Evolutionary conservation across 2,329 filamentous ascomycete genomes (phyloP).

Genomic region (Penicillium sp.): DNA sequence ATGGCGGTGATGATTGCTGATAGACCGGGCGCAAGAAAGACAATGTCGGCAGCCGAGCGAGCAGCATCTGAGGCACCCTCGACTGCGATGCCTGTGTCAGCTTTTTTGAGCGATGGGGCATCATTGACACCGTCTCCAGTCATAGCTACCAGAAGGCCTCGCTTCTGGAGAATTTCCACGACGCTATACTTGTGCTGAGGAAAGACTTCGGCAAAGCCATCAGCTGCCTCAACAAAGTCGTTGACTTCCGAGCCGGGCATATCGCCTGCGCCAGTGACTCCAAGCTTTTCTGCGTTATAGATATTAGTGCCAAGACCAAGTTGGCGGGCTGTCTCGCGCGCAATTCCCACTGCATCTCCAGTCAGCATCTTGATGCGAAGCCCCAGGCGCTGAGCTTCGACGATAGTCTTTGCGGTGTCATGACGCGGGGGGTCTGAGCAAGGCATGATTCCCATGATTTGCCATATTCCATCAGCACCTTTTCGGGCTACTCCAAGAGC

Average conservation of each 20-base stretch:
- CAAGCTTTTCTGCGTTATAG: slow-evolving; percentile 89
- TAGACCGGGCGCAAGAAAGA: slow-evolving; percentile 87
- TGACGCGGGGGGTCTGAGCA: slow-evolving; percentile 88
- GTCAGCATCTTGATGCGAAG: slow-evolving; percentile 95
- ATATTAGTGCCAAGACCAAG: slow-evolving; percentile 90
- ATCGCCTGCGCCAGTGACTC: slow-evolving; percentile 83
- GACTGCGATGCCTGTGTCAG: slow-evolving; percentile 93
- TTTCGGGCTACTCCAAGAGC: slow-evolving; percentile 91
- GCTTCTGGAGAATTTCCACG: slow-evolving; percentile 88
- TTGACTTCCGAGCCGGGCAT: slow-evolving; percentile 93
- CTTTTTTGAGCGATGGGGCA: slow-evolving; percentile 87
- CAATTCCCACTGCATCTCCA: slow-evolving; percentile 90
- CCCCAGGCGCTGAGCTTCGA: slow-evolving; percentile 83
- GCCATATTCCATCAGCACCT: slow-evolving; percentile 76
- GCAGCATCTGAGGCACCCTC: slow-evolving; percentile 89
- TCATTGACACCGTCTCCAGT: slow-evolving; percentile 96
- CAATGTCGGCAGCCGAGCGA: slow-evolving; percentile 86
- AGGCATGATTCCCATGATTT: slow-evolving; percentile 92
- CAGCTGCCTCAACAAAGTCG: slow-evolving; percentile 91
- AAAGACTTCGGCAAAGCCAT: slow-evolving; percentile 93
- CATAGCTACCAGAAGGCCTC: slow-evolving; percentile 93
- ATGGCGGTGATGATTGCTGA: slow-evolving; percentile 90
- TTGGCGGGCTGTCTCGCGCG: slow-evolving; percentile 85
- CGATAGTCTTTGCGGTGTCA: slow-evolving; percentile 86
- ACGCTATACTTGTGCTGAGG: slow-evolving; percentile 95